Base-by-base conservation (phyloP, 129 eudicot genomes). In the Mikania micrantha region DNA sequence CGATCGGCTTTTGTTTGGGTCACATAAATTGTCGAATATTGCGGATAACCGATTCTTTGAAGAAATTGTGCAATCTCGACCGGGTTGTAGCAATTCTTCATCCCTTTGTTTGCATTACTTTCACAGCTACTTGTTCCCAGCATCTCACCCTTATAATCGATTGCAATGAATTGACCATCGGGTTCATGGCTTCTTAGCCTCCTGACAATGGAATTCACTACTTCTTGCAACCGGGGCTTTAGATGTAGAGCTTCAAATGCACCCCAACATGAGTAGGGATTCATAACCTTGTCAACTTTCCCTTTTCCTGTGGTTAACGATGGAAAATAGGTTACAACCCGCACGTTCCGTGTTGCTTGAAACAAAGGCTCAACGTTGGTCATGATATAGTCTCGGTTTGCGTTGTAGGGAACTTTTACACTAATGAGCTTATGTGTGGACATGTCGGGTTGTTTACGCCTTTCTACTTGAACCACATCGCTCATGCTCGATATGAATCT, bases 341-440 rank as follows among this genome's bases (percentile, higher is more conserved):
- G 86, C 68, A 86, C 40, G 28, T 62, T 75, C 54, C 75, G 70
- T 24, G 72, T 70, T n/a, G 35, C 62, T 32, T 21, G 68, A 59
- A 83, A 88, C 35, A 85, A 11, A 21, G 96, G 94, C 29, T 77
- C 65, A 10, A 91, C 41, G n/a, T 75, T 78, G 35, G 66, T 58
- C 16, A 74, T 58, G 31, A 91, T 78, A 77, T 79, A 85, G 48
- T 70, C 73, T 8, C 56, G 77, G 2, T 86, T 76, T 8, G 85
- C 93, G 44, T 71, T 73, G 62, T 80, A 64, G 1, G 97, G 96
- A 40, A 91, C 82, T 77, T 76, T 77, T 39, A 81, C 79, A n/a
- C 66, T 70, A 27, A 79, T 60, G 49, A 81, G 73, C 24, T 75
- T 81, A 28, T 27, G 54, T 2, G 16, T 67, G 45, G 64, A 53